These are phyloP conservation scores for Zygosaccharomyces gambellarensis DNA, from an alignment of 805 yeast species.

Conservation along the genomic window DNA sequence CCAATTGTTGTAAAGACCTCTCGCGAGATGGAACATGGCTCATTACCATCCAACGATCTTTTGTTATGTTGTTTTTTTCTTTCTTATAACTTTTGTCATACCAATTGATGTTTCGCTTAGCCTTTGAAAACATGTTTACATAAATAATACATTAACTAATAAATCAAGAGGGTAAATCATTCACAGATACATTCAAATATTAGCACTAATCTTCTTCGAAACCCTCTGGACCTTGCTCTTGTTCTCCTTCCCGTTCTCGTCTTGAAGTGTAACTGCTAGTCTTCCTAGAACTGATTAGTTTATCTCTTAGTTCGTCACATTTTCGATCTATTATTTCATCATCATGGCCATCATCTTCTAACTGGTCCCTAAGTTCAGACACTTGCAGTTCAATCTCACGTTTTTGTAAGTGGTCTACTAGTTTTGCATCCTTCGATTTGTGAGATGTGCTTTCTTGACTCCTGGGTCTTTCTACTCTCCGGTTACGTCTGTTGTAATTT, in stretches of 20 bases:
- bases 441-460: neutral
- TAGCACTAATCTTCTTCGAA: too few species aligned
- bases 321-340: slow-evolving; percentile 20
- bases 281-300: slow-evolving; percentile 12
- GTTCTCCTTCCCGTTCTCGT: neutral
- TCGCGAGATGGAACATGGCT: slow-evolving; percentile 62
- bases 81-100: neutral
- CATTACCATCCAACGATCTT: neutral
- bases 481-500: slow-evolving; percentile 9
- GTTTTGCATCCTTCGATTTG: slow-evolving; percentile 5
- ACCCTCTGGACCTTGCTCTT: neutral
- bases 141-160: neutral
- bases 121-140: slow-evolving; percentile 1
- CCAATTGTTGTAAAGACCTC: slow-evolving; percentile 54
- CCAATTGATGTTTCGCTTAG: slow-evolving; percentile 1
- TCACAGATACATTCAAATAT: neutral
- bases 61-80: neutral
- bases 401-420: slow-evolving; percentile 17
- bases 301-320: slow-evolving; percentile 19
- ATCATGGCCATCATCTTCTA: slow-evolving; percentile 24
- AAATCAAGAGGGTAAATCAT: neutral
- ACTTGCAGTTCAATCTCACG: slow-evolving; percentile 29
- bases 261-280: slow-evolving; percentile 7
- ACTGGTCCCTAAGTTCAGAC: slow-evolving; percentile 25
- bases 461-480: slow-evolving; percentile 3